Base-by-base conservation (phyloP, 1,284 basidiomycete species). In the Hymenochaete sp. region DNA sequence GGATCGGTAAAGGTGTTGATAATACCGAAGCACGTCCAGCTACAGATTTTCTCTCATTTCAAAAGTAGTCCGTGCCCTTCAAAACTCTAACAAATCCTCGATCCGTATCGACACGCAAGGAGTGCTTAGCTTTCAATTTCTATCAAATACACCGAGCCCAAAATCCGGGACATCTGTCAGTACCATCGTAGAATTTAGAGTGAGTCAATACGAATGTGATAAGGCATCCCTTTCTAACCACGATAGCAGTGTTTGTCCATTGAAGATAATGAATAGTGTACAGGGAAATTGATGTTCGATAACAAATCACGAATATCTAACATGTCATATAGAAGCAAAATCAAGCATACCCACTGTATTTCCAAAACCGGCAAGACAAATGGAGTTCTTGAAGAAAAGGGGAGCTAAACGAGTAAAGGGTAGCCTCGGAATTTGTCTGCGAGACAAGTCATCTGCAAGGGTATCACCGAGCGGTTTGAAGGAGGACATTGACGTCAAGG, bases 131-230 rank as follows among this genome's bases (percentile, higher is more conserved):
- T 64, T 95, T 45, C 92, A 96, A 57, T 86, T 93, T 60, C 71
- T 93, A 56, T 88, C 93, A 71, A 83, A 87, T 0, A 67, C 76
- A 3, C 72, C 75, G 0, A 70, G 65, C 48, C 62, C 70, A 3
- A 67, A 63, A 43, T 70, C 71, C 42, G 53, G 71, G 57, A 54
- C 63, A 42, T 58, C 63, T 14, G 62, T 69, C 6, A 70, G 78
- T 49, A 83, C 79, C 0, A 90, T 91, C 54, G 77, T 92, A 35
- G 89, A 92, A 54, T 91, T 89, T 60, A 75, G 82, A 63, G 89
- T 91, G 57, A 58, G 82, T 69, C n/a, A 39, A n/a, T 32, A 14
- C 4, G 19, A 4, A 10, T 22, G 14, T 18, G 14, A 35, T n/a
- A 4, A 9, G 10, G 19, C 9, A 5, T 9, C 1, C 13, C n/a